Evolutionary conservation across 805 yeast species (phyloP).

Genomic region (Candida saitoana): DNA sequence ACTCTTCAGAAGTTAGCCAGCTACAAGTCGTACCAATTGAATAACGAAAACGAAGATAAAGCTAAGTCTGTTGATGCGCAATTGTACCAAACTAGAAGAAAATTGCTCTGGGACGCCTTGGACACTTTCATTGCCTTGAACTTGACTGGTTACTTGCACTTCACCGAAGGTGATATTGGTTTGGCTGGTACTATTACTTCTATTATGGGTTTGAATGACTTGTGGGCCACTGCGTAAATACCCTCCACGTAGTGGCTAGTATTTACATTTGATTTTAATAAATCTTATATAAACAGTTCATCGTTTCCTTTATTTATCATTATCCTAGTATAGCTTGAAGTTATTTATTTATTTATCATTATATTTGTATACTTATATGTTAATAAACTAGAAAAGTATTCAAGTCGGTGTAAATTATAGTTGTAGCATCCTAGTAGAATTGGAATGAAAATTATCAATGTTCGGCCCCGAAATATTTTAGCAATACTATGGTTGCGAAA

Average conservation of each 20-base stretch:
- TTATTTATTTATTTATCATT: no score
- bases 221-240: slow-evolving; percentile 45
- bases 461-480: no score
- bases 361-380: no score
- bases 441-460: no score
- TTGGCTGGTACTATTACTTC: slow-evolving; percentile 83
- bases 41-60: slow-evolving; percentile 16
- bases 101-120: slow-evolving; percentile 69
- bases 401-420: no score
- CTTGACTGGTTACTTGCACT: slow-evolving; percentile 53
- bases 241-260: background rate
- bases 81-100: slow-evolving; percentile 50
- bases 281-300: background rate
- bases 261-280: background rate
- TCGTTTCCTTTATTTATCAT: no score
- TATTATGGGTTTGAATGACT: slow-evolving; percentile 66
- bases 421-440: no score
- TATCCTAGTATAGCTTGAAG: no score
- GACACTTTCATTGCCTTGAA: slow-evolving; percentile 76
- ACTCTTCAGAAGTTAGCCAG: slow-evolving; percentile 8
- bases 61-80: slow-evolving; percentile 40
- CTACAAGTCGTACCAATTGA: slow-evolving; percentile 10
- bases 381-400: no score
- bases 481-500: no score
- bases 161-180: slow-evolving; percentile 78